These are phyloP conservation scores for Cantharellus anzutake DNA, from an alignment of 768 basidiomycete species.

Conservation along the genomic window DNA sequence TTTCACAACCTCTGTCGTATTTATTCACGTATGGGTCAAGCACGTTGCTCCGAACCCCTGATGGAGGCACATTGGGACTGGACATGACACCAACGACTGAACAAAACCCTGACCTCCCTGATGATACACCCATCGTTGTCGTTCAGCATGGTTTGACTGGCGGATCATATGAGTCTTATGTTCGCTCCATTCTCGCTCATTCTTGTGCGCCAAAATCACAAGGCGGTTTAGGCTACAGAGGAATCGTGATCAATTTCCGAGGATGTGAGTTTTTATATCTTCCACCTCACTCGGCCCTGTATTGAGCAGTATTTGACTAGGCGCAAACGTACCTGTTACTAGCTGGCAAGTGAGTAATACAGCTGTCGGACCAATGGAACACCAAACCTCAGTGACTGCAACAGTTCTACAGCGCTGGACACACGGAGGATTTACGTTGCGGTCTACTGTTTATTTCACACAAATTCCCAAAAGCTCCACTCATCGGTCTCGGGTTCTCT, in stretches of 20 bases:
- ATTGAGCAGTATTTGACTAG: background rate
- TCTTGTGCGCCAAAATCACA: slow-evolving; percentile 48
- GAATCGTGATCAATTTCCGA: slow-evolving; percentile 74
- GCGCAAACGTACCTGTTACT: slow-evolving; percentile 72
- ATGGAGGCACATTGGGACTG: slow-evolving; percentile 23
- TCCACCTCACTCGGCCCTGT: slow-evolving; percentile 5
- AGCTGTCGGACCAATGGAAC: background rate
- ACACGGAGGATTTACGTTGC: slow-evolving; percentile 76
- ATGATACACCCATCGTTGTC: slow-evolving; percentile 22
- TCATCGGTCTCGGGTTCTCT: slow-evolving; percentile 82
- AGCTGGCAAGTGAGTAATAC: slow-evolving; percentile 29
- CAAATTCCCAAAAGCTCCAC: slow-evolving; percentile 56
- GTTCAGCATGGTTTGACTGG: slow-evolving; percentile 28
- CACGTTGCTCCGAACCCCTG: slow-evolving; percentile 21
- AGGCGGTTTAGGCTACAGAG: slow-evolving; percentile 84
- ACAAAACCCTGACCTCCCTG: slow-evolving; percentile 17
- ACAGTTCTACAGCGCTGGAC: slow-evolving; percentile 44
- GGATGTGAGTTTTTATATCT: slow-evolving; percentile 40
- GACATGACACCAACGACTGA: slow-evolving; percentile 15
- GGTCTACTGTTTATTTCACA: slow-evolving; percentile 58
- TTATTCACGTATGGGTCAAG: slow-evolving; percentile 3
- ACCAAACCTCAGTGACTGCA: background rate
- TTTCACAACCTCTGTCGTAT: background rate
- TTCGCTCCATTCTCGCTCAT: slow-evolving; percentile 59
- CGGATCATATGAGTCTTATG: slow-evolving; percentile 78